phyloP scores from a whole-genome alignment of 805 yeast genomes.

The Teunomyces kruisii region DNA sequence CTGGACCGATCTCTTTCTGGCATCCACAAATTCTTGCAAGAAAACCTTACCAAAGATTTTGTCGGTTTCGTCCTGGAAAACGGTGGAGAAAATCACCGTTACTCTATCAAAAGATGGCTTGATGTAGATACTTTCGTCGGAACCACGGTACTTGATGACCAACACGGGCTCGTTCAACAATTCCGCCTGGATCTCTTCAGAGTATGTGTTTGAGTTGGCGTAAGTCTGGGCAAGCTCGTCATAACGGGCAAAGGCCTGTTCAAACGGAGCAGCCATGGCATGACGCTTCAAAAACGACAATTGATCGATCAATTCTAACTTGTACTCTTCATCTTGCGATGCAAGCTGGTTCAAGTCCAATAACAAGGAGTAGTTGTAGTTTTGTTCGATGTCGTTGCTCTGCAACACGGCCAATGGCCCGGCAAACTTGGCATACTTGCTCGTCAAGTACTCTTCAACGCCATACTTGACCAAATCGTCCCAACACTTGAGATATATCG shows the following conservation, averaged over 20 bases:
- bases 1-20: constrained; percentile 92
- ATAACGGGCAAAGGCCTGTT: constrained; percentile 78
- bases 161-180: constrained; percentile 56
- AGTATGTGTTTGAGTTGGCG: constrained; percentile 42
- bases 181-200: constrained; percentile 45
- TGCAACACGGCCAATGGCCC: constrained; percentile 31
- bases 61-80: constrained; percentile 96
- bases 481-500: constrained; percentile 77
- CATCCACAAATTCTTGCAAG: constrained; percentile 92
- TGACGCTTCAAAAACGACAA: constrained; percentile 79
- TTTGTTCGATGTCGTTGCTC: constrained; percentile 56
- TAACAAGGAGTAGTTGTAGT: constrained; percentile 77
- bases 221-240: constrained; percentile 57
- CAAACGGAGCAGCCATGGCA: constrained; percentile 90
- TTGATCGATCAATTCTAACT: constrained; percentile 54
- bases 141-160: constrained; percentile 80
- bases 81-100: constrained; percentile 91
- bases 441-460: constrained; percentile 51
- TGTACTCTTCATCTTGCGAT: constrained; percentile 45
- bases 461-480: constrained; percentile 69
- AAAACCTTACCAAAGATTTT: constrained; percentile 86
- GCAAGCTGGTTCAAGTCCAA: constrained; percentile 52
- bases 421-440: constrained; percentile 43
- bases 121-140: constrained; percentile 82
- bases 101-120: constrained; percentile 94